Evolutionary conservation across 1,139 yeast species (phyloP), one percentile per base, ranked within the genome.

Genomic region (Debaryomyces udenii): DNA sequence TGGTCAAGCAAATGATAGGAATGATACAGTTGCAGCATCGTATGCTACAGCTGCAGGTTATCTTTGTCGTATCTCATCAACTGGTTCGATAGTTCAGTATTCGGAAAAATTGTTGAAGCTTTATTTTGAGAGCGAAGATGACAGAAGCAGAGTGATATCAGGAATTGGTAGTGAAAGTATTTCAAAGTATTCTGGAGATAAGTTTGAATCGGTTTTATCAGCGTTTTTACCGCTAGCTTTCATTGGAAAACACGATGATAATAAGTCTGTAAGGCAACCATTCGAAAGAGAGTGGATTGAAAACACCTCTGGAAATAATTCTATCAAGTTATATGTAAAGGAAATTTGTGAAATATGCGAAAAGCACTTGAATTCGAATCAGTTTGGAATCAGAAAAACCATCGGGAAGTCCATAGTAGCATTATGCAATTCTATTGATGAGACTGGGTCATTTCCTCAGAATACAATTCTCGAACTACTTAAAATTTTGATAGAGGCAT

Each of bases 41-140:
- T 93, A 80, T 65, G 93, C 97, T 0, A 74, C 83, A 2, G 80
- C 96, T 0, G 80, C 88, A 22, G 98, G 96, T 1, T 84, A 90
- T 54, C 65, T 87, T 16, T 80, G 88, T 51, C 80, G 90, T 39
- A 66, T 86, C 23, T 76, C 89, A 0, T 60, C 80, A 0, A 54
- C 76, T n/a, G 79, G 75, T 2, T 62, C 78, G 2, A 73, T 84
- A 11, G 67, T 77, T 6, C 70, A 74, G 10, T 84, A 86, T 52
- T 76, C 86, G 1, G 61, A 66, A 17, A 68, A 66, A 40, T 59
- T 93, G 23, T 63, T 65, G 23, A 63, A 64, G n/a, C 66, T 78
- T 50, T 91, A 85, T 56, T 87, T 91, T 59, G 80, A 78, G 26
- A 65, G 79, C 2, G 79, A 76, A 32, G 77, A 69, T 29, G 78